Evolutionary conservation across 2,329 filamentous ascomycete species (phyloP).

Genomic region (Scedosporium apiospermum): DNA sequence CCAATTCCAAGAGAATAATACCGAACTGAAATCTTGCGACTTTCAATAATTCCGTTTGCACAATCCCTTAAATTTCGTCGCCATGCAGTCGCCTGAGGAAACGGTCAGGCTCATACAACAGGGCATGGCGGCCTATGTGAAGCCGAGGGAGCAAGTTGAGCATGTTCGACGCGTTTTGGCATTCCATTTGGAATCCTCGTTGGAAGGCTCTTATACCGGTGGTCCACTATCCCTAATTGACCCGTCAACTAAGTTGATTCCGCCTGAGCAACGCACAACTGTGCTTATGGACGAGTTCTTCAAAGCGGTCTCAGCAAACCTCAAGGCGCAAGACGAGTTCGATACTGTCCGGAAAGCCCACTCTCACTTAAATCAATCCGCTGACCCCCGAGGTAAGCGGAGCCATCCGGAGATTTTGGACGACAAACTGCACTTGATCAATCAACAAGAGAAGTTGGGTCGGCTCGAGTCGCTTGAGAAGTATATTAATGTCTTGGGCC

Average conservation of each 20-base stretch:
- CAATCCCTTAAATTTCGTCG: neutral
- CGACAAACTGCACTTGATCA: constrained; percentile 41
- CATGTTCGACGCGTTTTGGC: constrained; percentile 47
- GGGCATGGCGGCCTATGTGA: constrained; percentile 42
- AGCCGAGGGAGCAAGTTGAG: constrained; percentile 45
- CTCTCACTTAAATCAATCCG: constrained; percentile 7
- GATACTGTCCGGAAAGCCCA: constrained; percentile 22
- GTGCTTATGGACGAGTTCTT: constrained; percentile 47
- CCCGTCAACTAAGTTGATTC: constrained; percentile 12
- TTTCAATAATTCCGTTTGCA: neutral
- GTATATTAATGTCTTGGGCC: constrained; percentile 38
- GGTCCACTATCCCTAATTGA: constrained; percentile 41
- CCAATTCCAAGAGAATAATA: no score
- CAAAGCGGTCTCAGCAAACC: constrained; percentile 41
- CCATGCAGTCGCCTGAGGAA: constrained; percentile 11
- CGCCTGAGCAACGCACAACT: constrained; percentile 21
- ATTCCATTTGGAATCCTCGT: constrained; percentile 39
- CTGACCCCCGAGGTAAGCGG: neutral
- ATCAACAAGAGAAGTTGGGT: constrained; percentile 41
- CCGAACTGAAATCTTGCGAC: no score
- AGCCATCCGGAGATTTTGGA: constrained; percentile 22
- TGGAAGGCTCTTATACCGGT: constrained; percentile 30
- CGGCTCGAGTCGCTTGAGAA: constrained; percentile 39
- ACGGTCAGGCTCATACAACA: constrained; percentile 26
- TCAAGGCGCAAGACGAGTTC: constrained; percentile 40